A percentile compares a stretch with the other conserved stretches of the same genome.
Conservation (phyloP, 2,329 filamentous ascomycete species). For the Fusarium irregulare region DNA sequence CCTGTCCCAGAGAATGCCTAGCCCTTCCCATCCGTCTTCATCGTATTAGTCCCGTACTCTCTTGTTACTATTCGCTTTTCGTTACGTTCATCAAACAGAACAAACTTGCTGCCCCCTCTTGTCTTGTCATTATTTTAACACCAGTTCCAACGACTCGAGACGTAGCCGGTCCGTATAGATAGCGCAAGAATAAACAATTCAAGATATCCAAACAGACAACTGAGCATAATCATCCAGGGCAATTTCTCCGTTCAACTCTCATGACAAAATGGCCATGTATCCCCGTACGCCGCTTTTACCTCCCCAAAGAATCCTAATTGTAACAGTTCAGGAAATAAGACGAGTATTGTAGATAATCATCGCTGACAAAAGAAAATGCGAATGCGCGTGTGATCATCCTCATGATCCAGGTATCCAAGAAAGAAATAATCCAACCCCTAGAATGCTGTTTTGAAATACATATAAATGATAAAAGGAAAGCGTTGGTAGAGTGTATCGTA, state of each 20-base stretch:
- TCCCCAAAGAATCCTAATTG: conserved; percentile 17
- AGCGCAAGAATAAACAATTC: conserved; percentile 27
- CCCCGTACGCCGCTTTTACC: conserved; percentile 26
- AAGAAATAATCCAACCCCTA: conserved; percentile 34
- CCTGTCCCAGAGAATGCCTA: conserved; percentile 16
- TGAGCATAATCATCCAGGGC: conserved; percentile 24
- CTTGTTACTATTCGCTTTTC: conserved; percentile 35
- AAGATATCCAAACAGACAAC: conserved; percentile 18
- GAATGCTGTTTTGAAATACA: conserved; percentile 26
- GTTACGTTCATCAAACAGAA: conserved; percentile 38
- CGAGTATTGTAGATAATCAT: conserved; percentile 31
- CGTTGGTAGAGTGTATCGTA: conserved; percentile 28
- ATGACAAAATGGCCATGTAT: conserved; percentile 13
- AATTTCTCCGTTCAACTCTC: conserved; percentile 15
- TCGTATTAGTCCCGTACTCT: conserved; percentile 36
- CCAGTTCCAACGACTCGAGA: conserved; percentile 24
- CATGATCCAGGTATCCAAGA: conserved; percentile 41
- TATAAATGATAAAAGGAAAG: conserved; percentile 19
- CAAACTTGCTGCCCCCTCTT: conserved; percentile 26
- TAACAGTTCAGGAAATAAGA: conserved; percentile 28
- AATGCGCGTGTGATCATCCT: conserved; percentile 31
- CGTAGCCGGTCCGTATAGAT: conserved; percentile 27
- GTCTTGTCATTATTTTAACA: conserved; percentile 14
- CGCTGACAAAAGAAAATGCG: conserved; percentile 44
- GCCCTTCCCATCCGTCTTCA: conserved; percentile 23